These are phyloP conservation scores for Tremellales sp. DNA, from an alignment of 1,284 basidiomycete species.

Conservation along the genomic window DNA sequence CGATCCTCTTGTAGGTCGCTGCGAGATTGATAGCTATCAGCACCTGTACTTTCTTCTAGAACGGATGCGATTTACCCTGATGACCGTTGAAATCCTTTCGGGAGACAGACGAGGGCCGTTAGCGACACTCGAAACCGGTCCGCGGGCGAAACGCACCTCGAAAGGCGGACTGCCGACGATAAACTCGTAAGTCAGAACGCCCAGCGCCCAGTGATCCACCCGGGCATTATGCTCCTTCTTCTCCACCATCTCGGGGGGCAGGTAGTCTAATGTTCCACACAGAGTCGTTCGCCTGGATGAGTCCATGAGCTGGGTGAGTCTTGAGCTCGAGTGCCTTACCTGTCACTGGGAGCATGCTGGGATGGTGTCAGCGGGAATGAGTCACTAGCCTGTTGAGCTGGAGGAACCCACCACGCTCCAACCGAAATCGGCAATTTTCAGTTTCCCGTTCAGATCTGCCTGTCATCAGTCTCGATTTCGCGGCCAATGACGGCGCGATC, in stretches of 20 bases:
- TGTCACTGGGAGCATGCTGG: conserved; percentile 81
- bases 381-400: background rate
- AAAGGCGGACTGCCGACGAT: conserved; percentile 89
- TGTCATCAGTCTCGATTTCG: background rate
- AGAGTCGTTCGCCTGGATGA: conserved; percentile 70
- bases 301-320: background rate
- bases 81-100: no score
- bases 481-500: background rate
- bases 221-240: conserved; percentile 53
- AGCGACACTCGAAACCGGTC: background rate
- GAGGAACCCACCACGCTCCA: conserved; percentile 69
- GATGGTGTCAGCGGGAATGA: background rate
- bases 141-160: conserved; percentile 52
- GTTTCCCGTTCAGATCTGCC: conserved; percentile 74
- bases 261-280: conserved; percentile 93
- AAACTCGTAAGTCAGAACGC: conserved; percentile 95
- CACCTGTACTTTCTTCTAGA: background rate
- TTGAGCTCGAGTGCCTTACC: conserved; percentile 35
- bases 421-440: conserved; percentile 98
- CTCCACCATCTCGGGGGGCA: conserved; percentile 98
- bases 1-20: conserved; percentile 80
- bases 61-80: background rate
- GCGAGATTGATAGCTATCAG: background rate
- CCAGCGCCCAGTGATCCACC: conserved; percentile 89
- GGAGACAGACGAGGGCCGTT: no score